phyloP scores from a whole-genome alignment of 768 basidiomycete species.

The Lactifluus piperatus region DNA sequence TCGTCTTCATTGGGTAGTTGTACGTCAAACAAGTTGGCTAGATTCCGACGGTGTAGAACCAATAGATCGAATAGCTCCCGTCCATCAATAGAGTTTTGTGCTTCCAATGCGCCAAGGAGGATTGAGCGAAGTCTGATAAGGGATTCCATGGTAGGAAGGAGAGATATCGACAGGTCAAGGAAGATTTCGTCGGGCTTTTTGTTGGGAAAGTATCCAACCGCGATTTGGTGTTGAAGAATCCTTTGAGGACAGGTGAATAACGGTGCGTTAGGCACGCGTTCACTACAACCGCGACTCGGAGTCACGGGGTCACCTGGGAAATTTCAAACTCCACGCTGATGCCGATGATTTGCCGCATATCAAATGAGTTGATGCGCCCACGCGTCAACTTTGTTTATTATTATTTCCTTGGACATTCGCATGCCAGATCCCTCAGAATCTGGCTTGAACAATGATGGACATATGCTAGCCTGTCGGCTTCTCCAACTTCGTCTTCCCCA shows the following conservation, averaged over 20 bases:
- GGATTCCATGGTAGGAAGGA: conserved; percentile 46
- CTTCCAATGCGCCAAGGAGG: conserved; percentile 40
- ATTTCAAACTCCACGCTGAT: too few relatives aligned
- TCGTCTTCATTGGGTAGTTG: conserved; percentile 54
- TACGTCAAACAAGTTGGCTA: conserved; percentile 57
- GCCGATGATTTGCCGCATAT: too few relatives aligned
- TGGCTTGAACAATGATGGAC: too few relatives aligned
- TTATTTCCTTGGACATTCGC: too few relatives aligned
- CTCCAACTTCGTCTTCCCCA: too few relatives aligned
- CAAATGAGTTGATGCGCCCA: too few relatives aligned
- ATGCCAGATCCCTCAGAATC: too few relatives aligned
- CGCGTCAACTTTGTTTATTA: too few relatives aligned
- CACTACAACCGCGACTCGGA: too few relatives aligned
- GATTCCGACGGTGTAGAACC: conserved; percentile 53
- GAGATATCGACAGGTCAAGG: background rate
- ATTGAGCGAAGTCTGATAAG: conserved; percentile 47
- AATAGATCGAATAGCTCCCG: conserved; percentile 72
- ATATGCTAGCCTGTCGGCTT: too few relatives aligned
- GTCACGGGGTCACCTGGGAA: too few relatives aligned
- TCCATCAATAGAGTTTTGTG: conserved; percentile 44
- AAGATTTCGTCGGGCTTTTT: background rate
- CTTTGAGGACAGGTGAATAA: background rate
- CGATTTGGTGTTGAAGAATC: background rate
- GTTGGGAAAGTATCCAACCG: background rate
- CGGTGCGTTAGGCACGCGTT: too few relatives aligned